Base-by-base conservation (phyloP, 495 filamentous ascomycete genomes). In the Penicillium herquei region DNA sequence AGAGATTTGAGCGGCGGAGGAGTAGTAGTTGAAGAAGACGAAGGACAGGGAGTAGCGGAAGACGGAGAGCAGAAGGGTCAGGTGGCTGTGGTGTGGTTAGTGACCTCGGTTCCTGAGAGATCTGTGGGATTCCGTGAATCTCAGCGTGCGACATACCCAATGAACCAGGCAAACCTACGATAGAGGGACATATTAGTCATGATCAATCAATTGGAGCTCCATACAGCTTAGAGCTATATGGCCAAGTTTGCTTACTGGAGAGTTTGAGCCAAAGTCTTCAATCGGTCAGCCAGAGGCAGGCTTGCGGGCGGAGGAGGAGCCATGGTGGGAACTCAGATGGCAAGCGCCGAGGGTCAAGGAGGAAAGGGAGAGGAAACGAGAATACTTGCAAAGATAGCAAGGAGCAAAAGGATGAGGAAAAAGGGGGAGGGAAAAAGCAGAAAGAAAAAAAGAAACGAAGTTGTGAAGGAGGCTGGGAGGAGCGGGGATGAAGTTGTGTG, bases 11-110 rank as follows among this genome's bases (percentile, higher is more conserved):
- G 93, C 92, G 77, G 83, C 81, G 54, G 80, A 70, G 14, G 85
- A 85, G 66, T 86, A 86, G 67, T 79, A 88, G 75, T 91, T 91
- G 78, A 97, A 87, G 64, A 86, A 85, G 56, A 96, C 73, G 74
- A 90, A 91, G 35, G 90, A 90, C 43, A 98, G 59, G 52, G 78
- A 68, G 67, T 98, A 98, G 65, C 91, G 86, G 66, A 87, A 68
- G 43, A 92, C 87, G 59, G 85, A 91, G 49, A 96, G 65, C 53
- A 98, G 85, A 40, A 97, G 82, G 5, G 84, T 86, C 39, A 96
- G 77, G 70, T 98, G 94, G 56, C 89, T 92, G 58, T 14, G 60
- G 43, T 26, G 41, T 33, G 57, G 68, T 64, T 33, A 70, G 68
- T 56, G 49, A 42, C 14, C 39, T 32, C 26, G 8, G 31, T 47